These are phyloP conservation scores for Abrus pulchellus DNA, from an alignment of 306 rosid species.

Conservation along the genomic window DNA sequence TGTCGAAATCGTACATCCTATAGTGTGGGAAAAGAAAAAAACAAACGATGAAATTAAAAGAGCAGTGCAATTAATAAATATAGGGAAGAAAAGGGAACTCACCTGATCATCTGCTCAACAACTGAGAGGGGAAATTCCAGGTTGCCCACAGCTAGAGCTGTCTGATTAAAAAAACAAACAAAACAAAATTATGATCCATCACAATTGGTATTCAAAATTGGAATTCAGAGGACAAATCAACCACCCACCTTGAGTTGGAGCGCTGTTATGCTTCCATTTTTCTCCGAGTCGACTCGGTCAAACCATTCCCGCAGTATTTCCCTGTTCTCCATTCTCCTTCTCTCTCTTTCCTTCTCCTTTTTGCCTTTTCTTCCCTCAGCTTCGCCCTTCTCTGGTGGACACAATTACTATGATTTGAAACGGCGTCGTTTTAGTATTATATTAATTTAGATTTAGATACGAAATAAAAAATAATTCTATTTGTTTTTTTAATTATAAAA, in stretches of 20 bases:
- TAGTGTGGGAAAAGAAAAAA: background rate
- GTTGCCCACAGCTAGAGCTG: conserved; percentile 82
- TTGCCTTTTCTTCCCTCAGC: too few species aligned
- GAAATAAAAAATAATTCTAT: background rate
- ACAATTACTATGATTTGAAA: background rate
- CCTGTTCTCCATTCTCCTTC: conserved; percentile 57
- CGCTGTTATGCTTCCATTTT: conserved; percentile 71
- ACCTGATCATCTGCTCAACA: conserved; percentile 97
- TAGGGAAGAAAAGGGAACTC: conserved; percentile 50
- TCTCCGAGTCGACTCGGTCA: conserved; percentile 79
- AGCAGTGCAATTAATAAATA: background rate
- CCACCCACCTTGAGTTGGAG: conserved; percentile 73
- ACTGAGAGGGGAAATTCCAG: conserved; percentile 81
- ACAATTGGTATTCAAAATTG: background rate
- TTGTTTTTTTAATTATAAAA: background rate
- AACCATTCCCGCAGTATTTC: conserved; percentile 79
- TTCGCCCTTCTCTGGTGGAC: too few species aligned
- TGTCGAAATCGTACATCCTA: conserved; percentile 93
- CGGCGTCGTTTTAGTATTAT: background rate
- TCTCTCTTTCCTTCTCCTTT: too few species aligned
- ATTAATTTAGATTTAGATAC: background rate
- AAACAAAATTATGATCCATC: too few species aligned
- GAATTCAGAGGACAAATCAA: background rate
- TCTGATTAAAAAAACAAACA: conserved; percentile 49
- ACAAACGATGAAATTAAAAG: background rate